These are phyloP conservation scores for Oropetium thomaeum DNA, from an alignment of 176 grass and related monocot genomes.

Conservation along the genomic window DNA sequence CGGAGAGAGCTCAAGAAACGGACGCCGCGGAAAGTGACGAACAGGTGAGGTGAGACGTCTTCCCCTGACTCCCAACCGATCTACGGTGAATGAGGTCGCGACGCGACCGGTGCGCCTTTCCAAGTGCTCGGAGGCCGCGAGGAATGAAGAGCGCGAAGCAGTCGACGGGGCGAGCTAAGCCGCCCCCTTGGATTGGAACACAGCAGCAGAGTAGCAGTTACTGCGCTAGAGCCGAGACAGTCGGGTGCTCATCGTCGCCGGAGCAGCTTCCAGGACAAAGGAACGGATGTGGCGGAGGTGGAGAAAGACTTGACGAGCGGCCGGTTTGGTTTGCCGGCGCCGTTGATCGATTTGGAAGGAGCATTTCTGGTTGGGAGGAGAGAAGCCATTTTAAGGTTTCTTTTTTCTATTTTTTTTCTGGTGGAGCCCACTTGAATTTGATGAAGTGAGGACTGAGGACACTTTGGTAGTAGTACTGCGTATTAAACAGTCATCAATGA, in stretches of 20 bases:
- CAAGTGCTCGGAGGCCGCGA: not conserved
- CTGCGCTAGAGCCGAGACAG: not conserved
- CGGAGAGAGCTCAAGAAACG: not conserved
- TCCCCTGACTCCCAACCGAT: not conserved
- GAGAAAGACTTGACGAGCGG: not conserved
- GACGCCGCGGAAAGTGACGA: not conserved
- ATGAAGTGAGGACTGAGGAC: not conserved
- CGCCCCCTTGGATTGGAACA: not conserved
- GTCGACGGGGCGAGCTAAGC: not conserved
- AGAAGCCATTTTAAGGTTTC: not conserved
- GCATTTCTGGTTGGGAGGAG: not conserved
- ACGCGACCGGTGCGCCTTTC: not conserved
- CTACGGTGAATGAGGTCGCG: not conserved
- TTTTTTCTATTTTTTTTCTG: not conserved
- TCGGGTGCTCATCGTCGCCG: not conserved
- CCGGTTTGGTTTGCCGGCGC: not conserved
- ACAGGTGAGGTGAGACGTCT: not conserved
- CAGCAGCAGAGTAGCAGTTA: not conserved
- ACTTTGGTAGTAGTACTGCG: not conserved
- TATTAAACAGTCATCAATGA: too few relatives aligned
- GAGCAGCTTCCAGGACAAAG: not conserved
- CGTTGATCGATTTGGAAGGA: conserved; percentile 4
- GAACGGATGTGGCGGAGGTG: not conserved
- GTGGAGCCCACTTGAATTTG: not conserved
- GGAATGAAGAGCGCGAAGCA: not conserved